A percentile compares a stretch with the other conserved stretches of the same genome.
These are phyloP conservation scores for Aureobasidium vineae DNA, from an alignment of 2,329 filamentous ascomycete species.

Conservation along the genomic window DNA sequence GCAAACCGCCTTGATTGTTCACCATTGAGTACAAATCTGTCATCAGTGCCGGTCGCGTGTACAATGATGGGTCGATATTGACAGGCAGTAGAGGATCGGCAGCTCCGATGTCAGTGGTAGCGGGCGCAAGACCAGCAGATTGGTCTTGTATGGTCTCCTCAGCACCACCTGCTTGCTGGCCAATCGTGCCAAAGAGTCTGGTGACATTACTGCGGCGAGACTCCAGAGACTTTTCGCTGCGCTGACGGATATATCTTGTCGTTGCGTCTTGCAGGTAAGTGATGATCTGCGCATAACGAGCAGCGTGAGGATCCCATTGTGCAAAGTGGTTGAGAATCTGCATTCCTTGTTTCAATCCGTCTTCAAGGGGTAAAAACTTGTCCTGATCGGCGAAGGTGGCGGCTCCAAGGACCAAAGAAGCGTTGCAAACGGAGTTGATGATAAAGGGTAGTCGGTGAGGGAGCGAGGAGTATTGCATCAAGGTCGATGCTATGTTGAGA, in stretches of 20 bases:
- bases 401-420: slow-evolving; percentile 35
- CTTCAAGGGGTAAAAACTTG: slow-evolving; percentile 30
- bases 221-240: slow-evolving; percentile 16
- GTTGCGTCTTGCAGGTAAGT: slow-evolving; percentile 29
- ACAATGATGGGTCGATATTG: background rate
- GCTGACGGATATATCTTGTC: slow-evolving; percentile 13
- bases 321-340: slow-evolving; percentile 35
- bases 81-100: background rate
- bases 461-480: slow-evolving; percentile 17
- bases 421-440: slow-evolving; percentile 24
- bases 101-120: background rate
- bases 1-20: background rate
- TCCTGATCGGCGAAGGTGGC: slow-evolving; percentile 34
- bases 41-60: background rate
- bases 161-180: background rate
- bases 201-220: slow-evolving; percentile 6
- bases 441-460: slow-evolving; percentile 25
- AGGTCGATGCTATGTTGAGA: slow-evolving; percentile 6
- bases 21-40: background rate
- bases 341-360: slow-evolving; percentile 31
- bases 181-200: slow-evolving; percentile 18
- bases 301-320: slow-evolving; percentile 34
- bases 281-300: slow-evolving; percentile 35
- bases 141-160: background rate
- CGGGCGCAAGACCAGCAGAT: background rate